phyloP scores from a whole-genome alignment of 768 basidiomycete species.

The Rhodosporidiobolus sp. region DNA sequence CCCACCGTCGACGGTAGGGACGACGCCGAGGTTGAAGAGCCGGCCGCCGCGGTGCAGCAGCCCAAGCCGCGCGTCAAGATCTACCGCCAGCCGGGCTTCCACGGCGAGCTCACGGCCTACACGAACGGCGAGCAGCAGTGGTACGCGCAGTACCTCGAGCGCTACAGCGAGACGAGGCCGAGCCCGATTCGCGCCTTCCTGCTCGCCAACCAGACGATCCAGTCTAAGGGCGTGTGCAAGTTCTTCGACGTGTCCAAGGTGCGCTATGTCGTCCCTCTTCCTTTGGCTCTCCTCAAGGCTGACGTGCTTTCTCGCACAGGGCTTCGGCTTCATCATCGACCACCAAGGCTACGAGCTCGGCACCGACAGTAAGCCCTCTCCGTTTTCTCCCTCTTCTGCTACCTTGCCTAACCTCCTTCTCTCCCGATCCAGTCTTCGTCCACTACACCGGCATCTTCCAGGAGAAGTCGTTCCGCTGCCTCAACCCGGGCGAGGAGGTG shows the following conservation, averaged over 20 bases:
- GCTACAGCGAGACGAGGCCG: no score
- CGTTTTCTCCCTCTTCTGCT: background rate
- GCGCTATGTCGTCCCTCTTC: background rate
- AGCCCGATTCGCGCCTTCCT: no score
- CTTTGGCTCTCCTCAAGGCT: background rate
- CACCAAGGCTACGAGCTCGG: background rate
- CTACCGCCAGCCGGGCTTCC: no score
- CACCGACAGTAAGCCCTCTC: background rate
- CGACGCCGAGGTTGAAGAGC: no score
- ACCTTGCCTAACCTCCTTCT: no score
- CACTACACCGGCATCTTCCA: constrained; percentile 13
- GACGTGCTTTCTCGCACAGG: background rate
- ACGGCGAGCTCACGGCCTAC: no score
- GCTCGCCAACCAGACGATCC: no score
- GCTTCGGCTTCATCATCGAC: constrained; percentile 19
- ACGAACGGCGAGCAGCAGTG: no score
- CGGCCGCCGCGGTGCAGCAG: no score
- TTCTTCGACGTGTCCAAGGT: constrained; percentile 3
- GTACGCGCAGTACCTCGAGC: no score
- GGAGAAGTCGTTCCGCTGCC: constrained; percentile 3
- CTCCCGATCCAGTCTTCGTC: constrained; percentile 2
- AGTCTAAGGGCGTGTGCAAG: background rate
- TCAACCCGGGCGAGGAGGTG: constrained; percentile 1
- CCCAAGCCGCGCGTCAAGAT: no score
- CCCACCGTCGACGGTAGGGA: no score